A percentile compares a stretch with the other conserved stretches of the same genome.
Conservation (phyloP, 192 early-diverging fungal species). For the Allomyces javanicus region DNA sequence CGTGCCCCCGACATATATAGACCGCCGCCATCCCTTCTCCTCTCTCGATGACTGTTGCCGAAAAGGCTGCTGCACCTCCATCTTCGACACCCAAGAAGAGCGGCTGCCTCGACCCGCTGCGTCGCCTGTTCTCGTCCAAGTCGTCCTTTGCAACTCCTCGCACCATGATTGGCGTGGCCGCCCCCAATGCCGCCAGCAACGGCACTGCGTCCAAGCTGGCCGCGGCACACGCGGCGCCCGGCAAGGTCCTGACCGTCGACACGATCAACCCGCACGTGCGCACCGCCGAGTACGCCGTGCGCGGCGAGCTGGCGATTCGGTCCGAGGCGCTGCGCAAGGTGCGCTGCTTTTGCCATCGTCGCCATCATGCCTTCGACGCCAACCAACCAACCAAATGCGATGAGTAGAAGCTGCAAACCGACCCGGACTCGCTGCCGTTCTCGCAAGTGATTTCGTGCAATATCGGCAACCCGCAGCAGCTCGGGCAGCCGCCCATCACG, state of each 20-base stretch:
- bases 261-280: conserved; percentile 51
- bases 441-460: conserved; percentile 54
- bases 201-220: too few species aligned
- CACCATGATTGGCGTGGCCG: too few species aligned
- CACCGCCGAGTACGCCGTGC: conserved; percentile 81
- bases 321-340: conserved; percentile 59
- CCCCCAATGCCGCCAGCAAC: too few species aligned
- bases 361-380: too few species aligned
- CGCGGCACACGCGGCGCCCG: not conserved
- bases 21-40: too few species aligned
- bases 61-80: too few species aligned
- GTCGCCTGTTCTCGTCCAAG: too few species aligned
- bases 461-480: conserved; percentile 87
- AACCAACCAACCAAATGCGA: not conserved
- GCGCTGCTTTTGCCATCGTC: not conserved
- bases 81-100: too few species aligned
- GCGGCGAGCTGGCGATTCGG: conserved; percentile 83
- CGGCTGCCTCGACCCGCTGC: too few species aligned
- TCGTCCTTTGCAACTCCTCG: too few species aligned
- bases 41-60: too few species aligned
- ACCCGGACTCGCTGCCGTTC: conserved; percentile 35
- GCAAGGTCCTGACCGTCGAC: conserved; percentile 47
- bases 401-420: not conserved
- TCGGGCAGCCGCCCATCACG: conserved; percentile 75
- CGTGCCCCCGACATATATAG: too few species aligned